Percentiles rank a stretch among this genome's conserved stretches.
Evolutionary conservation across 352 stramenopile genomes (phyloP).

Genomic region (Sclerospora graminicola): DNA sequence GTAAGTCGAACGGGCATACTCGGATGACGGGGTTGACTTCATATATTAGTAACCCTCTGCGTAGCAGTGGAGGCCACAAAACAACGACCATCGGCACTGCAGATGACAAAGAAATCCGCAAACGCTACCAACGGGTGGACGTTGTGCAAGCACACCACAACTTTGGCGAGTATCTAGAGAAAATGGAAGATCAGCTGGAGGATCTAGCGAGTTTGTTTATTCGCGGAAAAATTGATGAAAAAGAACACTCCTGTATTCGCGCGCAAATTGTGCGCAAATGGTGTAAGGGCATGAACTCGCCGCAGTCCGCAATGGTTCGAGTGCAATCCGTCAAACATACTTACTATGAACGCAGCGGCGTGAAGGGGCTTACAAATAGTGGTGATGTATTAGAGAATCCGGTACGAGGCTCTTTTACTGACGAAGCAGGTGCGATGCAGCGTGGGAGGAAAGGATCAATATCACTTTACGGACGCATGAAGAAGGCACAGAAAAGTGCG

Average conservation of each 20-base stretch:
- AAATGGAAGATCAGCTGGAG: slow-evolving; percentile 77
- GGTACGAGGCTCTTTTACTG: slow-evolving; percentile 12
- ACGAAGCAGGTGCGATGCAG: slow-evolving; percentile 7
- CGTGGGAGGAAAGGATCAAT: slow-evolving; percentile 28
- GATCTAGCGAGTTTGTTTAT: slow-evolving; percentile 61
- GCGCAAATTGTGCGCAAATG: slow-evolving; percentile 74
- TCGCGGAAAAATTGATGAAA: slow-evolving; percentile 75
- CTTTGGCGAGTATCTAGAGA: slow-evolving; percentile 53
- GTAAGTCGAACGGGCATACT: slow-evolving; percentile 19
- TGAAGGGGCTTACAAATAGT: slow-evolving; percentile 15
- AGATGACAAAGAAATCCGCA: slow-evolving; percentile 32
- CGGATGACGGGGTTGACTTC: slow-evolving; percentile 30
- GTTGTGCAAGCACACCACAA: slow-evolving; percentile 54
- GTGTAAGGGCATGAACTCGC: slow-evolving; percentile 72
- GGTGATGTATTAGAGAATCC: slow-evolving; percentile 12
- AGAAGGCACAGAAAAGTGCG: slow-evolving; percentile 70
- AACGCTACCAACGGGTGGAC: slow-evolving; percentile 61
- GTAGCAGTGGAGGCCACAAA: slow-evolving; percentile 23
- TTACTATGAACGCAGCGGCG: slow-evolving; percentile 22
- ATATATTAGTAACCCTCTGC: slow-evolving; percentile 59
- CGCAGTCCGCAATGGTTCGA: slow-evolving; percentile 64
- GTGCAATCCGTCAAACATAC: slow-evolving; percentile 50
- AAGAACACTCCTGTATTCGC: slow-evolving; percentile 77
- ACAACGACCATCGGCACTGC: slow-evolving; percentile 9
- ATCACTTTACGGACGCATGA: slow-evolving; percentile 74